phyloP scores from a whole-genome alignment of 805 yeast species.

The Saccharomycopsis malanga region DNA sequence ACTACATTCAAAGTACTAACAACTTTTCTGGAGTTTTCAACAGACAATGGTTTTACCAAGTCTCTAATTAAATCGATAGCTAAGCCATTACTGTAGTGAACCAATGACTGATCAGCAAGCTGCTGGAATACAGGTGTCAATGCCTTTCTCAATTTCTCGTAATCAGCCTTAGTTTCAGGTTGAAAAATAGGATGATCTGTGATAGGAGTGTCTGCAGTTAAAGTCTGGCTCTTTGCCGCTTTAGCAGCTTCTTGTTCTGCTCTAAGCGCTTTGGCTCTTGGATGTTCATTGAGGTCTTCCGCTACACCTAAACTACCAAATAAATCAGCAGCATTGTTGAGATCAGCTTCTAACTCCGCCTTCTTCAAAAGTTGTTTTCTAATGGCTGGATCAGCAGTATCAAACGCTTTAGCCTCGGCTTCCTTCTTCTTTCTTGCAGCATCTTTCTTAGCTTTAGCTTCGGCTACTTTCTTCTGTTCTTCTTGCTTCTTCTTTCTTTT shows the following conservation, averaged over 20 bases:
- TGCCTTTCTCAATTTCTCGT: conserved; percentile 67
- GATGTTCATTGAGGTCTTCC: conserved; percentile 43
- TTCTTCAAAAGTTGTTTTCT: conserved; percentile 64
- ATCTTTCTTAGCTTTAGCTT: conserved; percentile 30
- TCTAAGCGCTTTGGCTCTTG: conserved; percentile 35
- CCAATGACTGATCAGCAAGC: conserved; percentile 51
- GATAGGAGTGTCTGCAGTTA: conserved; percentile 58
- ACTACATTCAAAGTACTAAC: conserved; percentile 76
- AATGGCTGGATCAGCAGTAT: conserved; percentile 65
- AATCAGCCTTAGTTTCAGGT: conserved; percentile 75
- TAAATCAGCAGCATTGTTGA: conserved; percentile 87
- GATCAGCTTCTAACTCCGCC: conserved; percentile 79
- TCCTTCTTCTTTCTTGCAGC: conserved; percentile 24
- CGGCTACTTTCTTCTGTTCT: conserved; percentile 40
- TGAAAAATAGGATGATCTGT: conserved; percentile 76
- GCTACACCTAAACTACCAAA: conserved; percentile 65
- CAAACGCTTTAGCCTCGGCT: conserved; percentile 40
- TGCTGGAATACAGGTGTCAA: conserved; percentile 53
- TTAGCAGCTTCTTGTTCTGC: conserved; percentile 31
- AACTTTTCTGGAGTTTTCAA: conserved; percentile 81
- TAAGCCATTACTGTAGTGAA: conserved; percentile 66
- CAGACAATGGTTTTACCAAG: conserved; percentile 67
- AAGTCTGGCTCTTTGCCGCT: conserved; percentile 29
- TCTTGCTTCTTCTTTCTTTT: conserved; percentile 31
- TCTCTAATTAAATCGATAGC: conserved; percentile 86